Percentiles rank a stretch among this genome's conserved stretches.
Evolutionary conservation across 352 stramenopile genomes (phyloP).

Genomic region (Globisporangium emineosum): DNA sequence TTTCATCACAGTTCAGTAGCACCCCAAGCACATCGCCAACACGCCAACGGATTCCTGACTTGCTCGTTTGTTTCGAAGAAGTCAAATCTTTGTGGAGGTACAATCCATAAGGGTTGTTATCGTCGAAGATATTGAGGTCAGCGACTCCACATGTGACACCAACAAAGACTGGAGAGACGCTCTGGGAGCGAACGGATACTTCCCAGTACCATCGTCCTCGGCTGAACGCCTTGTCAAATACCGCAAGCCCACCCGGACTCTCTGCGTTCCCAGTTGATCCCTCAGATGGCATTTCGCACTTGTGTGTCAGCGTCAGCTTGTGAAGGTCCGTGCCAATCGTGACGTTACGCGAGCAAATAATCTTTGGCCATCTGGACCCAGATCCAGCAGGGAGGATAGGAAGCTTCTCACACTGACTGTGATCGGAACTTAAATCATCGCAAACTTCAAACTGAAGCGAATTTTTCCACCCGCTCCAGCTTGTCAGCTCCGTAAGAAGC

Average conservation of each 20-base stretch:
- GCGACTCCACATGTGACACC: conserved; percentile 46
- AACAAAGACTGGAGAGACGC: conserved; percentile 65
- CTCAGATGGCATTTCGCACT: conserved; percentile 6
- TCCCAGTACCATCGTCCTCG: conserved; percentile 84
- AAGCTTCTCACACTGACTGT: conserved; percentile 28
- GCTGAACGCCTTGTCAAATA: conserved; percentile 61
- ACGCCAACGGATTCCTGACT: conserved; percentile 32
- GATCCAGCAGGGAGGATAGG: conserved; percentile 56
- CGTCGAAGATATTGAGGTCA: conserved; percentile 55
- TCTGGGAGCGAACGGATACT: conserved; percentile 48
- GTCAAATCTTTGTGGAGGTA: conserved; percentile 38
- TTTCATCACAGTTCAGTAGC: conserved; percentile 61
- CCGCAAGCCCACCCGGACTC: conserved; percentile 42
- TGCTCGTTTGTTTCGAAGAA: conserved; percentile 16
- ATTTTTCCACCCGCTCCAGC: conserved; percentile 76
- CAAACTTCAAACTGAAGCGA: conserved; percentile 49
- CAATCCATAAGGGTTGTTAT: conserved; percentile 20
- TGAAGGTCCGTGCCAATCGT: conserved; percentile 67
- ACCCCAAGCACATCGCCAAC: conserved; percentile 40
- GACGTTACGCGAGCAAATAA: conserved; percentile 61
- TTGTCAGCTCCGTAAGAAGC: conserved; percentile 68
- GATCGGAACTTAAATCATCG: conserved; percentile 36
- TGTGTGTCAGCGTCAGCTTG: conserved; percentile 53
- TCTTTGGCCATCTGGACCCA: conserved; percentile 59
- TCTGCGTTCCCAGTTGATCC: neutral